Base-by-base conservation (phyloP, 1,284 basidiomycete genomes). In the Porogramme epimiltina region DNA sequence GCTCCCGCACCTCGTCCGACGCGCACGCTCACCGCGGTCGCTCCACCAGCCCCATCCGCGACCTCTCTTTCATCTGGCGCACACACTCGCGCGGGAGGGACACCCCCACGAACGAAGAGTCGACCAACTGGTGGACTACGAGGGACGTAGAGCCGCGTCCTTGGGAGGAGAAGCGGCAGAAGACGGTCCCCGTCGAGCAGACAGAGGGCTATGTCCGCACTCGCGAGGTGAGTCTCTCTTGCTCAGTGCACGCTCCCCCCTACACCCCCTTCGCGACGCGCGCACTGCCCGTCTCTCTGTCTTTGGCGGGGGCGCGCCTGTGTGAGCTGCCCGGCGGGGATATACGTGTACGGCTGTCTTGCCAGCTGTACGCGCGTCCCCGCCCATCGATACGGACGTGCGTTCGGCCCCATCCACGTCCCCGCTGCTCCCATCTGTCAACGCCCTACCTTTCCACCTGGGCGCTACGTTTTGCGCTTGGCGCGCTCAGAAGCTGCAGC, bases 181-280 rank as follows among this genome's bases (percentile, higher is more conserved):
- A 62, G 45, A 72, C 70, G 1, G 65, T 81, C 3, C 78, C 81
- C 2, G 59, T 68, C 22, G 80, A 82, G 56, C 81, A 84, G 56
- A 71, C 69, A 5, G 73, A 80, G 51, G 76, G 76, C 2, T 79
- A 76, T 66, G 54, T 70, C 23, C 70, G 71, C 40, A 82, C 82
- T 0, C 71, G 62, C 59, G 45, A 75, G 65, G 82, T 82, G 49
- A 58, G 77, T 16, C 5, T 67, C n/a, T 2, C 9, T 4, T 24
- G n/a, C 11, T 47, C 45, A 3, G 25, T 45, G 23, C 15, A 24
- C 45, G 39, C 37, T 42, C n/a, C 26, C 43, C 4, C 26, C 11
- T n/a, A n/a, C 37, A 24, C 47, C 25, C 28, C 26, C 23, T 18
- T 16, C n/a, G 34, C 34, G n/a, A 10, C 34, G 16, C 19, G 34